Evolutionary conservation across 306 rosid genomes (phyloP).

Genomic region (Canavalia ensiformis): DNA sequence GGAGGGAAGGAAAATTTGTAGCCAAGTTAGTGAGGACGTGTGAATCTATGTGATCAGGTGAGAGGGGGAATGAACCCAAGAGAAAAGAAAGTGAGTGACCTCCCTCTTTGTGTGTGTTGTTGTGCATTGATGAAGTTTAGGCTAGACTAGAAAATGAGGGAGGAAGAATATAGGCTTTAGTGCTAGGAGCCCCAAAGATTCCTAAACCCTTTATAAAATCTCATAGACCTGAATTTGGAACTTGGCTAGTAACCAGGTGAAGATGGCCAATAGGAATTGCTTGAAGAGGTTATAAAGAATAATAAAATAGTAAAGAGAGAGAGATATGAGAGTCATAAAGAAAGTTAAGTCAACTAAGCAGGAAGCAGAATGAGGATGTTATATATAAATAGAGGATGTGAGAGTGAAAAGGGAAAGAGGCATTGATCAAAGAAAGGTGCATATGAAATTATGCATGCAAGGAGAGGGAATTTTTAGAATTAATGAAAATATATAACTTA

Average conservation of each 20-base stretch:
- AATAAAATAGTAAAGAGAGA: slow-evolving; percentile 49
- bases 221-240: slow-evolving; percentile 69
- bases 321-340: slow-evolving; percentile 60
- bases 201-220: slow-evolving; percentile 70
- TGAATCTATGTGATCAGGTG: too few relatives aligned
- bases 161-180: slow-evolving; percentile 48
- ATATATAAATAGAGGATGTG: slow-evolving; percentile 63
- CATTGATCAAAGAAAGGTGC: slow-evolving; percentile 43
- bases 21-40: too few relatives aligned
- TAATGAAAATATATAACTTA: too few relatives aligned
- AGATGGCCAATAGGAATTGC: slow-evolving; percentile 81
- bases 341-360: slow-evolving; percentile 35
- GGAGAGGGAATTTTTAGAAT: too few relatives aligned
- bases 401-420: slow-evolving; percentile 49
- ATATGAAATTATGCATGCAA: neutral
- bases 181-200: slow-evolving; percentile 96
- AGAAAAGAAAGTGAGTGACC: too few relatives aligned
- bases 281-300: slow-evolving; percentile 54
- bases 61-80: too few relatives aligned
- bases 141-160: too few relatives aligned
- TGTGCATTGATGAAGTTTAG: too few relatives aligned
- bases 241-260: slow-evolving; percentile 98
- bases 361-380: slow-evolving; percentile 53
- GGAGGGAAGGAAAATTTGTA: too few relatives aligned
- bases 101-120: too few relatives aligned